Evolutionary conservation across 192 early-diverging fungal species (phyloP), one percentile per base, ranked within the genome.

Genomic region (Coemansia sp.): DNA sequence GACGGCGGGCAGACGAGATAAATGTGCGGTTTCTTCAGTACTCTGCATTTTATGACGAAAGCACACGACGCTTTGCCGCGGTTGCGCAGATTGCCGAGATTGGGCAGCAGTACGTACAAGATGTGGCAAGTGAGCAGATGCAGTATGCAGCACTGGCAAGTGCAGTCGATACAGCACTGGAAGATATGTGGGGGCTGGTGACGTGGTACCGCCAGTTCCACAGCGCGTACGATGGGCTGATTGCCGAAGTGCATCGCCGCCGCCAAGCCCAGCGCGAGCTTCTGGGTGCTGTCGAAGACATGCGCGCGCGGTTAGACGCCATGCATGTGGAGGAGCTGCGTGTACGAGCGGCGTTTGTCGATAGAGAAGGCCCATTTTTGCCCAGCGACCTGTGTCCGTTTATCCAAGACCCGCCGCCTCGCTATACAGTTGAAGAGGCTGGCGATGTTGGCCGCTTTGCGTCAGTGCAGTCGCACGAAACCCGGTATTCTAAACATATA

Each of bases 361-460:
- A 71, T n/a, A 47, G 62, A 56, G 69, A 62, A 2, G 78, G 78
- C 1, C 67, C 65, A 37, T 81, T 65, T 17, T 37, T 81, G 59
- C 78, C 78, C n/a, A 81, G 78, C 56, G 78, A 81, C 52, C 60
- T 81, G 72, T 81, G 78, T 7, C 78, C 78, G 58, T 81, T 81
- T 54, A 81, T 81, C 27, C 78, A 81, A 63, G 78, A 81, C 66
- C 78, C 78, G 66, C 78, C 78, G n/a, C 50, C 60, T 0, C 53
- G 58, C 62, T 81, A 72, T 58, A 56, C 52, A 4, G 66, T 81
- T 10, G 78, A 81, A 25, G 78, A 81, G 69, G 59, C 60, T 2
- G 66, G 56, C 12, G 78, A 66, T 23, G 72, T 23, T 4, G 78
- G 58, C 29, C 65, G 69, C 39, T 56, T 81, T 37, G 63, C 59